Conservation (phyloP, 352 stramenopile species). For the Thraustotheca clavata region DNA sequence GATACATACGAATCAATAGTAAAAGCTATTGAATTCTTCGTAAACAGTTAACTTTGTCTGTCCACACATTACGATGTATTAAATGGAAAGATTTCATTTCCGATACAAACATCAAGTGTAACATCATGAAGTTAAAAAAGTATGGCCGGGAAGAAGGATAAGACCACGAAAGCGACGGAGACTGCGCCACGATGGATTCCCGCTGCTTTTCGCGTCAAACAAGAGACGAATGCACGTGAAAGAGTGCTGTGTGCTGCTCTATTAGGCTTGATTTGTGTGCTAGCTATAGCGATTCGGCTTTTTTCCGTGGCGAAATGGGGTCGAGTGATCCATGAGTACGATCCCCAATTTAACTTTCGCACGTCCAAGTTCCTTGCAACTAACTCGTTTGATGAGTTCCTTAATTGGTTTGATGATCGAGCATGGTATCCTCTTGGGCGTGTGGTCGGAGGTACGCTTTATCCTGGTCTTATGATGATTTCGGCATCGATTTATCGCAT, state of each 20-base stretch:
- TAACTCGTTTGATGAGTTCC: slow-evolving; percentile 88
- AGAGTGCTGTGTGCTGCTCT: slow-evolving; percentile 22
- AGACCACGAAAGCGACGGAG: neutral
- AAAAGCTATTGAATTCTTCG: too few relatives aligned
- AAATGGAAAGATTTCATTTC: neutral
- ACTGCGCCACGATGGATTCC: neutral
- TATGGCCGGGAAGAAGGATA: neutral
- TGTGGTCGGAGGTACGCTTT: slow-evolving; percentile 88
- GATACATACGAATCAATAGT: too few relatives aligned
- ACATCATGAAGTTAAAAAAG: neutral
- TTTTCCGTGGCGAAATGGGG: slow-evolving; percentile 89
- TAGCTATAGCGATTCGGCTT: slow-evolving; percentile 87
- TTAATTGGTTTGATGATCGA: slow-evolving; percentile 98
- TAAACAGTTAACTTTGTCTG: too few relatives aligned
- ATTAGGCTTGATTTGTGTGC: slow-evolving; percentile 73
- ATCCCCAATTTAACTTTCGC: slow-evolving; percentile 98
- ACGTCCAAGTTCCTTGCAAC: slow-evolving; percentile 93
- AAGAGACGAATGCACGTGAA: neutral
- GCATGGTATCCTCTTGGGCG: slow-evolving; percentile 91
- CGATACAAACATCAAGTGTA: neutral
- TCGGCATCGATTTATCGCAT: slow-evolving; percentile 73
- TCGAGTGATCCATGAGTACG: slow-evolving; percentile 88
- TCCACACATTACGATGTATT: too few relatives aligned
- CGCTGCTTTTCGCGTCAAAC: neutral
- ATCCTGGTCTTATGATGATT: slow-evolving; percentile 88